Conservation (phyloP, 108 stramenopile species). For the Parmales sp. region DNA sequence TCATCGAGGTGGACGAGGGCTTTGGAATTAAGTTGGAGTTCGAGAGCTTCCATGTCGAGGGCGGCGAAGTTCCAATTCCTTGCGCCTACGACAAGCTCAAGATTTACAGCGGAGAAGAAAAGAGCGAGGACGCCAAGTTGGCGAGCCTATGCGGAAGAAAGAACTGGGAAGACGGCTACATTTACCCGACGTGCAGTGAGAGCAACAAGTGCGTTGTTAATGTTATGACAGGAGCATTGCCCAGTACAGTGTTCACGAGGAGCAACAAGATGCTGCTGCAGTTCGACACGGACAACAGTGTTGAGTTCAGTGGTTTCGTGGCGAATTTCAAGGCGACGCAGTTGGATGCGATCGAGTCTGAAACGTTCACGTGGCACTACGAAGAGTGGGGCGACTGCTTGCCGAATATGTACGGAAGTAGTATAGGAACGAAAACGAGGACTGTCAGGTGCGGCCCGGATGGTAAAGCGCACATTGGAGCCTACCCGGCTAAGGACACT, state of each 20-base stretch:
- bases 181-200: constrained; percentile 2
- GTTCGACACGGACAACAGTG: not conserved
- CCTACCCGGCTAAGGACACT: no score
- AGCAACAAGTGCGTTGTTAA: not conserved
- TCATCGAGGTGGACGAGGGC: not conserved
- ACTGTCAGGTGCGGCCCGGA: not conserved
- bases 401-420: not conserved
- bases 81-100: constrained; percentile 1
- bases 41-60: constrained; percentile 6
- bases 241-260: not conserved
- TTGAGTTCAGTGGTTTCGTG: not conserved
- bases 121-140: no score
- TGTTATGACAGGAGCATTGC: not conserved
- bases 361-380: not conserved
- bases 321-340: not conserved
- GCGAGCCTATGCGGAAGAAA: not conserved
- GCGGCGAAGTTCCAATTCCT: not conserved
- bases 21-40: constrained; percentile 1
- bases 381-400: not conserved
- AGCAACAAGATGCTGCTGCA: not conserved
- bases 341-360: not conserved
- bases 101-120: no score
- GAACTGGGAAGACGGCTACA: not conserved
- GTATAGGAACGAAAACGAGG: not conserved
- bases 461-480: no score